Conservation (phyloP, 139 green algal genomes). For the Volvox reticuliferus region DNA sequence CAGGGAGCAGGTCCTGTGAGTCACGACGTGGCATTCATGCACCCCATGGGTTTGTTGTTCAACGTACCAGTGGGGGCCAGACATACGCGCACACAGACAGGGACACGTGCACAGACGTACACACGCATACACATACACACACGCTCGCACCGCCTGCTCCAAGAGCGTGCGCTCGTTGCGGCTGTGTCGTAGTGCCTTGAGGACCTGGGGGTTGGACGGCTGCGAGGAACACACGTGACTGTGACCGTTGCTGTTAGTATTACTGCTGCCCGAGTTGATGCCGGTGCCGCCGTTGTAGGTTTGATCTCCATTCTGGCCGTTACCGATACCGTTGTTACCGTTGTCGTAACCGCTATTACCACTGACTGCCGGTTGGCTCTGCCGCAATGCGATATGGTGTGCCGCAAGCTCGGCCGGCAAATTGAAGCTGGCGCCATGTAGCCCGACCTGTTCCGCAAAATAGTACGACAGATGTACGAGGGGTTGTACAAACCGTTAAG, state of each 20-base stretch:
- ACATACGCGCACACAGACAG: too few species aligned
- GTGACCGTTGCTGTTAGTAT: background rate
- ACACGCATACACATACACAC: background rate
- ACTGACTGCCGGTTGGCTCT: background rate
- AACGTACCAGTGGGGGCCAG: too few species aligned
- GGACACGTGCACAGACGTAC: too few species aligned
- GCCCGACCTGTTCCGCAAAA: constrained; percentile 20
- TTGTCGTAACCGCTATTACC: background rate
- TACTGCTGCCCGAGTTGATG: background rate
- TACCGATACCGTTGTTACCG: too few species aligned
- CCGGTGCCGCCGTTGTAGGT: background rate
- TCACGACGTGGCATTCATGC: too few species aligned
- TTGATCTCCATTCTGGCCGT: background rate
- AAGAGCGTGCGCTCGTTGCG: background rate
- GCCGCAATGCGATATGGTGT: background rate
- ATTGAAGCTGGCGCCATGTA: constrained; percentile 25
- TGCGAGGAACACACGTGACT: background rate
- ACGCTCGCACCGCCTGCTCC: constrained; percentile 7
- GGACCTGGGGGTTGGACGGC: background rate
- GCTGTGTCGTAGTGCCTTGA: background rate
- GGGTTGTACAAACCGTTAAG: background rate
- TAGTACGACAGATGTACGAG: background rate
- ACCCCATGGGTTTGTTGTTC: too few species aligned
- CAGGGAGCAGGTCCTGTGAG: too few species aligned
- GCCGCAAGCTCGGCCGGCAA: constrained; percentile 35